A percentile compares a stretch with the other conserved stretches of the same genome.
Conservation (phyloP, 352 stramenopile genomes). For the Halophytophthora batemanensis region DNA sequence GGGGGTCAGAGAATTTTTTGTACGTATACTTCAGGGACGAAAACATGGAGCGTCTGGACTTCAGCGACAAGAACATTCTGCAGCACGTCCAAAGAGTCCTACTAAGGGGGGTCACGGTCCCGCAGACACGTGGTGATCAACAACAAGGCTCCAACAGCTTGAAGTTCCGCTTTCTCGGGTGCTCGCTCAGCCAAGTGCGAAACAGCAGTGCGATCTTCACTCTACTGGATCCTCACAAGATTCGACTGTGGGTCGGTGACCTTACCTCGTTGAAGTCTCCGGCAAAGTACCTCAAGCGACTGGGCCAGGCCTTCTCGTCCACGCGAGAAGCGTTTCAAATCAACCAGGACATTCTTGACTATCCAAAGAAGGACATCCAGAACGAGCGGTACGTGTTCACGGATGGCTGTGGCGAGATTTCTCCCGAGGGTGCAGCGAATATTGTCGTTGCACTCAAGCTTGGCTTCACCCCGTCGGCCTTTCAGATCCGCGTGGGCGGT, state of each 20-base stretch:
- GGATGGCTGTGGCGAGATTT: constrained; percentile 74
- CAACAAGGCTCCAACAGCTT: constrained; percentile 1
- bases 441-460: constrained; percentile 44
- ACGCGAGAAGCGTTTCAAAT: constrained; percentile 53
- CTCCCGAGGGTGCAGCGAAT: constrained; percentile 21
- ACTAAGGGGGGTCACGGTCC: constrained; percentile 35
- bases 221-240: constrained; percentile 37
- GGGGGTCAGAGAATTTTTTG: constrained; percentile 71
- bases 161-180: constrained; percentile 63
- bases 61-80: constrained; percentile 34
- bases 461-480: constrained; percentile 44
- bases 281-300: constrained; percentile 74
- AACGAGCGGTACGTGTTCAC: constrained; percentile 55
- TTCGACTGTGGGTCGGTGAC: constrained; percentile 64
- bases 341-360: constrained; percentile 35
- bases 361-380: constrained; percentile 44
- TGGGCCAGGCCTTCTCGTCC: constrained; percentile 73
- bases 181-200: constrained; percentile 70
- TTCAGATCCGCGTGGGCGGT: constrained; percentile 71
- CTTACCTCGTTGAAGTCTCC: constrained; percentile 45
- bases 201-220: constrained; percentile 77
- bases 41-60: constrained; percentile 70
- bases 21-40: constrained; percentile 84
- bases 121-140: constrained; percentile 16
- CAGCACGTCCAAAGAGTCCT: constrained; percentile 39